Evolutionary conservation across 129 eudicot species (phyloP).

Genomic region (Helichrysum umbraculigerum): DNA sequence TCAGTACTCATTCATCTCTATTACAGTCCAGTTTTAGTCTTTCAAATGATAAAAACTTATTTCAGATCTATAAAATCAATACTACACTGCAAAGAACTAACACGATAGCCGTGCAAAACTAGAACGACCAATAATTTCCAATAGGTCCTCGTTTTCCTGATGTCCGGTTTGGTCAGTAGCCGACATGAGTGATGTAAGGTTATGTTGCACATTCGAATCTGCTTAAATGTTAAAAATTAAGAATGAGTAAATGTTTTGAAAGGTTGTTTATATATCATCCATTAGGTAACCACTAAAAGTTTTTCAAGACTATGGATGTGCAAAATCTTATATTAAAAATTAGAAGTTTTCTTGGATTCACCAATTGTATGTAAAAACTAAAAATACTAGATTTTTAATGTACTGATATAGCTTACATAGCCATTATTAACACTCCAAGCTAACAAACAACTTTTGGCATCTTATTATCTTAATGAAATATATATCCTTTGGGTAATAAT

Average conservation of each 20-base stretch:
- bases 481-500: background rate
- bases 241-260: background rate
- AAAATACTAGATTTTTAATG: background rate
- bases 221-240: background rate
- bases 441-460: slow-evolving; percentile 8
- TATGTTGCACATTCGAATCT: background rate
- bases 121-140: background rate
- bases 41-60: background rate
- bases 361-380: no score
- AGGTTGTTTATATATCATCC: background rate
- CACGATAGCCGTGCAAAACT: background rate
- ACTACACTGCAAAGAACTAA: background rate
- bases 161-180: no score
- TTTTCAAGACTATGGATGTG: background rate
- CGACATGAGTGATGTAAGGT: background rate
- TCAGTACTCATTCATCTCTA: no score
- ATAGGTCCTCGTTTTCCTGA: background rate
- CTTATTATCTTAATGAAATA: background rate
- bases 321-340: no score
- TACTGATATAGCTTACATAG: no score
- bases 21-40: no score
- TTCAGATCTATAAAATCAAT: background rate
- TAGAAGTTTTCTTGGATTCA: no score
- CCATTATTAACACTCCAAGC: background rate
- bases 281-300: background rate